Percentiles rank a stretch among this genome's conserved stretches.
Conservation (phyloP, 176 grass and related monocot species). For the Luzula sylvatica region DNA sequence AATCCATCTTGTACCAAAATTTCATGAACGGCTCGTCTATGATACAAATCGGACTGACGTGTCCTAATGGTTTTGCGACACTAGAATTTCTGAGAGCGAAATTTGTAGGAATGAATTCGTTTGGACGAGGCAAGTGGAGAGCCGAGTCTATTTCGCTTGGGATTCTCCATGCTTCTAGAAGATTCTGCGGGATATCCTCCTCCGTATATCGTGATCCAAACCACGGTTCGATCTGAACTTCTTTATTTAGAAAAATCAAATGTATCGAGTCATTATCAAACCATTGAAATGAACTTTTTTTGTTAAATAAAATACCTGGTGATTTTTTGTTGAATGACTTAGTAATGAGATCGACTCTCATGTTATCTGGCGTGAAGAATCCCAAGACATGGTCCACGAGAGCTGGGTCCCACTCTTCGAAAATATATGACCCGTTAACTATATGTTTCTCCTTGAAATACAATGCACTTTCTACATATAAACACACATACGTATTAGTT, state of each 20-base stretch:
- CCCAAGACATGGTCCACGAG: constrained; percentile 58
- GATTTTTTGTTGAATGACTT: constrained; percentile 88
- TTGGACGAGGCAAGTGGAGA: constrained; percentile 78
- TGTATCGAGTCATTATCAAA: neutral
- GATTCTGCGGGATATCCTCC: constrained; percentile 63
- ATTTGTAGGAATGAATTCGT: constrained; percentile 76
- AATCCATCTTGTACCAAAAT: constrained; percentile 89
- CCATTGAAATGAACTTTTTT: too few relatives aligned
- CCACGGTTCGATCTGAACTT: constrained; percentile 72
- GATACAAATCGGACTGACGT: constrained; percentile 53
- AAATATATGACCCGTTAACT: constrained; percentile 77
- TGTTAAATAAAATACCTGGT: constrained; percentile 38
- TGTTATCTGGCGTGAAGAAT: constrained; percentile 84
- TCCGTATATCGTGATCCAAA: constrained; percentile 88
- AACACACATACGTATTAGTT: constrained; percentile 10
- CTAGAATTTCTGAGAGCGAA: constrained; percentile 57
- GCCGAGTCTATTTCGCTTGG: constrained; percentile 36
- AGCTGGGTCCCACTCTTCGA: constrained; percentile 72
- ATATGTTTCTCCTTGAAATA: constrained; percentile 75
- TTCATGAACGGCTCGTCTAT: constrained; percentile 75
- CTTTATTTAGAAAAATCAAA: constrained; percentile 29
- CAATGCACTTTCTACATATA: constrained; percentile 65
- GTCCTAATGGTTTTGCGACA: constrained; percentile 22
- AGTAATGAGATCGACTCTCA: constrained; percentile 74
- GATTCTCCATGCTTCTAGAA: constrained; percentile 65